Percentiles rank a stretch among this genome's conserved stretches.
These are phyloP conservation scores for Colletotrichum musicola DNA, from an alignment of 2,329 filamentous ascomycete genomes.

Conservation along the genomic window DNA sequence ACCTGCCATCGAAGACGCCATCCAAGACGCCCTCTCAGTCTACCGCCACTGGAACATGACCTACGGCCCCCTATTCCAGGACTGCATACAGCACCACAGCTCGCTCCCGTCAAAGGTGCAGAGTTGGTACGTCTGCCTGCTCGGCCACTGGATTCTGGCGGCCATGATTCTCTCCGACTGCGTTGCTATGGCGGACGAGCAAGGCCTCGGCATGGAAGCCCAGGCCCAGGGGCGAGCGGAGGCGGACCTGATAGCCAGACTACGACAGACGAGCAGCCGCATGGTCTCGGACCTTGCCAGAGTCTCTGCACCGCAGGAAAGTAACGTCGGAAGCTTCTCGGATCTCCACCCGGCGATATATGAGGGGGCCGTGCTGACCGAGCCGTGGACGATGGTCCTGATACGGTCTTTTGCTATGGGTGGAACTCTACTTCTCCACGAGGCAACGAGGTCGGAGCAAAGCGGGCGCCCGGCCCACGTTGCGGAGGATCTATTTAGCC, in stretches of 20 bases:
- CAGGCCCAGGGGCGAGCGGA: slow-evolving; percentile 40
- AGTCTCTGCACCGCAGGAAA: slow-evolving; percentile 53
- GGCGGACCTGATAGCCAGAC: slow-evolving; percentile 51
- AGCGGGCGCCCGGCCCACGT: no score
- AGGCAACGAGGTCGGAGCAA: slow-evolving; percentile 20
- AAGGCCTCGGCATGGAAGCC: slow-evolving; percentile 42
- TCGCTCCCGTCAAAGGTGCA: slow-evolving; percentile 65
- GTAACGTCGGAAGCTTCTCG: slow-evolving; percentile 40
- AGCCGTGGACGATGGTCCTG: slow-evolving; percentile 70
- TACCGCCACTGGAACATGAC: slow-evolving; percentile 67
- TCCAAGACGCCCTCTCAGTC: slow-evolving; percentile 61
- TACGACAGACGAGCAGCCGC: slow-evolving; percentile 58
- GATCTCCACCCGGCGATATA: slow-evolving; percentile 67
- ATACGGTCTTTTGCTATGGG: slow-evolving; percentile 66
- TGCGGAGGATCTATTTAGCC: slow-evolving; percentile 33
- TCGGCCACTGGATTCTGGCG: slow-evolving; percentile 70
- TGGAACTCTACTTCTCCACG: slow-evolving; percentile 53
- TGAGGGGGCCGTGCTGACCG: slow-evolving; percentile 68
- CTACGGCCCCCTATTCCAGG: slow-evolving; percentile 65
- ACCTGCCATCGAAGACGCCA: slow-evolving; percentile 60
- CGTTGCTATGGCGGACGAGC: slow-evolving; percentile 62
- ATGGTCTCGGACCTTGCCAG: slow-evolving; percentile 63
- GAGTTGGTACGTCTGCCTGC: slow-evolving; percentile 70
- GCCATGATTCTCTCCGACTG: slow-evolving; percentile 67
- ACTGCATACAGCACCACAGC: slow-evolving; percentile 63